These are phyloP conservation scores for Lactifluus hygrophoroides DNA, from an alignment of 768 basidiomycete genomes.

Conservation along the genomic window DNA sequence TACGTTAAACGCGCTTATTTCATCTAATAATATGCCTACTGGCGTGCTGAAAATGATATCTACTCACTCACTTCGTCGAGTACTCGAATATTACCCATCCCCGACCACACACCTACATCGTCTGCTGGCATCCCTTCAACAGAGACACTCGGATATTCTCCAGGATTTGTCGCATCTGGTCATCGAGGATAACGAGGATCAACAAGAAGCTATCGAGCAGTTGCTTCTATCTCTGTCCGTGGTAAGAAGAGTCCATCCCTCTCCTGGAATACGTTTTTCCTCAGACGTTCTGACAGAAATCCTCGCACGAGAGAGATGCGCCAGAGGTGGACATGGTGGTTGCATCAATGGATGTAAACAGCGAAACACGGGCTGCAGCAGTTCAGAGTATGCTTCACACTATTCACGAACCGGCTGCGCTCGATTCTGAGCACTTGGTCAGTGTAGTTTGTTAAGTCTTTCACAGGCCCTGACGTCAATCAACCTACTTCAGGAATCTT, in stretches of 20 bases:
- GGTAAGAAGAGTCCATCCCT: conserved; percentile 29
- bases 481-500: conserved; percentile 36
- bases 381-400: conserved; percentile 47
- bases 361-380: conserved; percentile 48
- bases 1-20: background rate
- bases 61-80: conserved; percentile 11
- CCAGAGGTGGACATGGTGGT: conserved; percentile 33
- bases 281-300: conserved; percentile 7
- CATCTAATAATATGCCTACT: background rate
- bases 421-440: conserved; percentile 38
- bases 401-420: conserved; percentile 22
- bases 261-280: background rate
- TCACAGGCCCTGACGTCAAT: background rate
- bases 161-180: conserved; percentile 34
- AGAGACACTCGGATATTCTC: conserved; percentile 51
- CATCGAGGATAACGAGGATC: conserved; percentile 25
- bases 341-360: conserved; percentile 54
- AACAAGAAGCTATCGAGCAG: conserved; percentile 40
- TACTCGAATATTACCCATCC: conserved; percentile 4
- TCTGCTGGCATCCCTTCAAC: conserved; percentile 52
- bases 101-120: conserved; percentile 6
- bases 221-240: conserved; percentile 51
- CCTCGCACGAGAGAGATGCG: conserved; percentile 1
- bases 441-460: conserved; percentile 10
- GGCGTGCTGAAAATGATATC: conserved; percentile 9